Conservation (phyloP, 495 filamentous ascomycete species). For the Aspergillus taichungensis region DNA sequence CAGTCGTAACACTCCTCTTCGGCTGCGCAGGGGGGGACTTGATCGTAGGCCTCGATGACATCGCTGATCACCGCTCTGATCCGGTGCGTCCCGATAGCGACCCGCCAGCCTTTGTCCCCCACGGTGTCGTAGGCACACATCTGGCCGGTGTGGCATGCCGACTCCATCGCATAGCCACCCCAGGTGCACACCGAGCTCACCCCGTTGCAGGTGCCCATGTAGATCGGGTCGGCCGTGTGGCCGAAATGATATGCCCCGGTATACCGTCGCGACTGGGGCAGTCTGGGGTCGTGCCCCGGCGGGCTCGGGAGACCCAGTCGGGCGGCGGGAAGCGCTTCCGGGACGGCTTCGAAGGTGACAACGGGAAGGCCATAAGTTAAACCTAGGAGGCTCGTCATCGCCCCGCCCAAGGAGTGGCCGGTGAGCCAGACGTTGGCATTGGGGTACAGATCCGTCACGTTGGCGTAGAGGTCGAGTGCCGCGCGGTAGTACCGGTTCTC, state of each 20-base stretch:
- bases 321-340: slow-evolving; percentile 77
- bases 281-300: slow-evolving; percentile 59
- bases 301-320: slow-evolving; percentile 82
- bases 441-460: slow-evolving; percentile 85
- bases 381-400: slow-evolving; percentile 75
- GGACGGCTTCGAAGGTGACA: slow-evolving; percentile 83
- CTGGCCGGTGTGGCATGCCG: slow-evolving; percentile 77
- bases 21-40: slow-evolving; percentile 64
- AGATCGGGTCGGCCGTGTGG: slow-evolving; percentile 91
- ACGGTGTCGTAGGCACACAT: slow-evolving; percentile 92
- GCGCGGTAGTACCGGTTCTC: slow-evolving; percentile 89
- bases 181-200: slow-evolving; percentile 80
- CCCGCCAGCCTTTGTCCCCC: slow-evolving; percentile 78
- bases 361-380: slow-evolving; percentile 83
- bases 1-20: slow-evolving; percentile 80
- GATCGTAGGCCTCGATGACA: slow-evolving; percentile 73
- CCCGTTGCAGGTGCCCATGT: slow-evolving; percentile 87
- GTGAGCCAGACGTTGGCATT: slow-evolving; percentile 77
- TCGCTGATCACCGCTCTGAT: slow-evolving; percentile 78
- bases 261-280: slow-evolving; percentile 58
- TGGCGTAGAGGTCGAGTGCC: slow-evolving; percentile 77
- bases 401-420: slow-evolving; percentile 85
- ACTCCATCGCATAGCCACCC: slow-evolving; percentile 91
- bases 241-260: slow-evolving; percentile 91
- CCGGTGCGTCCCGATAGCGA: slow-evolving; percentile 75